Evolutionary conservation across 805 yeast genomes (phyloP).

Genomic region (Blastobotrys peoriensis): DNA sequence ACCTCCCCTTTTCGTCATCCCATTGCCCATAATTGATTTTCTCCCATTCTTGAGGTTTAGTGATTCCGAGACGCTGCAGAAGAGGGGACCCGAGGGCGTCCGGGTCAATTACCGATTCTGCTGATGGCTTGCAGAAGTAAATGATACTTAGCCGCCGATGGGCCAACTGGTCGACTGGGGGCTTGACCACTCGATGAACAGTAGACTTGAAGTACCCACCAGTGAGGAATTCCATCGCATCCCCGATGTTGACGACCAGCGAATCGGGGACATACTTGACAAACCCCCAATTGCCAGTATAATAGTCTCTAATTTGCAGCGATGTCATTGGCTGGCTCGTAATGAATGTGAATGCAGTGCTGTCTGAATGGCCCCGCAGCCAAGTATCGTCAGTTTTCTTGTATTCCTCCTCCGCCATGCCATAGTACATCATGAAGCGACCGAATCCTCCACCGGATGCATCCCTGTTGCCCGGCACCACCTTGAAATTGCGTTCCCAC

Average conservation of each 20-base stretch:
- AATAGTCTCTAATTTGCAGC: conserved; percentile 36
- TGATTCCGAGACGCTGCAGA: conserved; percentile 31
- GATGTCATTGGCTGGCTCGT: conserved; percentile 38
- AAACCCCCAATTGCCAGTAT: conserved; percentile 33
- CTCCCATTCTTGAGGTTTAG: conserved; percentile 32
- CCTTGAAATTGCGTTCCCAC: conserved; percentile 34
- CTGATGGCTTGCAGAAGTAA: conserved; percentile 39
- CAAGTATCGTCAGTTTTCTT: conserved; percentile 35
- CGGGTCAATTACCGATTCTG: conserved; percentile 37
- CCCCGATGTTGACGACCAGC: conserved; percentile 39
- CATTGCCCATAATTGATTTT: conserved; percentile 37
- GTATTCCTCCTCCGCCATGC: conserved; percentile 29
- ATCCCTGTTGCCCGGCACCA: conserved; percentile 27
- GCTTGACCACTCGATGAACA: conserved; percentile 43
- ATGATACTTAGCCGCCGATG: conserved; percentile 37
- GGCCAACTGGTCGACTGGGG: conserved; percentile 38
- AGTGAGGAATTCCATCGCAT: conserved; percentile 37
- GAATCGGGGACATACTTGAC: conserved; percentile 35
- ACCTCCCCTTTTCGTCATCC: conserved; percentile 42
- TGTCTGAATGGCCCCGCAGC: conserved; percentile 46
- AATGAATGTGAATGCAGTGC: conserved; percentile 37
- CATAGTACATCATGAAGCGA: conserved; percentile 35
- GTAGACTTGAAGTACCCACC: conserved; percentile 45
- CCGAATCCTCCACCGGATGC: conserved; percentile 39
- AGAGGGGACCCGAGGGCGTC: conserved; percentile 36